Conservation (phyloP, 768 basidiomycete species). For the Boletus reticulatus region DNA sequence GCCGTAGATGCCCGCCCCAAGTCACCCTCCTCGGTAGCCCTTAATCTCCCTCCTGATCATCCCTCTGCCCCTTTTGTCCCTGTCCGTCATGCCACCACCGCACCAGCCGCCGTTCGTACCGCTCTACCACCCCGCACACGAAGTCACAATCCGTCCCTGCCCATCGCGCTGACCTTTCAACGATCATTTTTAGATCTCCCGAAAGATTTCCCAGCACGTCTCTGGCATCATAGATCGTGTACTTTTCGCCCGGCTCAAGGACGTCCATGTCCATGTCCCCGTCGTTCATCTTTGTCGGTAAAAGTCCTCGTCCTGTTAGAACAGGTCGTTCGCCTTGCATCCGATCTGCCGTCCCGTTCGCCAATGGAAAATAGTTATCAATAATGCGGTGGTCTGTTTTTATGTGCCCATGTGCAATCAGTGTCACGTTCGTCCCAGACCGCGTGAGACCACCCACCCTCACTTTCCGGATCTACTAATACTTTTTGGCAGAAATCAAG, state of each 20-base stretch:
- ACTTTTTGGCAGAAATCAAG: constrained; percentile 61
- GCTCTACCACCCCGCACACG: constrained; percentile 55
- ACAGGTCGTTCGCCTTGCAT: background rate
- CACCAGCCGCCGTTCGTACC: constrained; percentile 61
- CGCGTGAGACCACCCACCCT: constrained; percentile 23
- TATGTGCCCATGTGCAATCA: constrained; percentile 3
- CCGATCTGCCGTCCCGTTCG: background rate
- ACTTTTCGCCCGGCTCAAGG: constrained; percentile 56
- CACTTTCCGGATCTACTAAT: constrained; percentile 35
- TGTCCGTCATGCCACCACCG: constrained; percentile 43
- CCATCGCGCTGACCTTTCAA: constrained; percentile 52
- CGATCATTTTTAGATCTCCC: constrained; percentile 47
- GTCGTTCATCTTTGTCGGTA: constrained; percentile 8
- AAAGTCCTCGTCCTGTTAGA: constrained; percentile 5
- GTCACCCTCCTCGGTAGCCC: background rate
- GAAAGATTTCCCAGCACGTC: constrained; percentile 64
- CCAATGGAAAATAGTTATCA: constrained; percentile 43
- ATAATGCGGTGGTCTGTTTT: constrained; percentile 33
- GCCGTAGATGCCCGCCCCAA: too few species aligned
- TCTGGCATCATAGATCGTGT: constrained; percentile 62
- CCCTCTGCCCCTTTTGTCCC: constrained; percentile 4
- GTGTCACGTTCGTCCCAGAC: constrained; percentile 11
- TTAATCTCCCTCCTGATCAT: constrained; percentile 13
- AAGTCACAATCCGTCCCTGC: constrained; percentile 53
- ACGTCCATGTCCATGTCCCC: constrained; percentile 3